Evolutionary conservation across 192 early-diverging fungal species (phyloP).

Genomic region (Thoreauomyces humboldtii): DNA sequence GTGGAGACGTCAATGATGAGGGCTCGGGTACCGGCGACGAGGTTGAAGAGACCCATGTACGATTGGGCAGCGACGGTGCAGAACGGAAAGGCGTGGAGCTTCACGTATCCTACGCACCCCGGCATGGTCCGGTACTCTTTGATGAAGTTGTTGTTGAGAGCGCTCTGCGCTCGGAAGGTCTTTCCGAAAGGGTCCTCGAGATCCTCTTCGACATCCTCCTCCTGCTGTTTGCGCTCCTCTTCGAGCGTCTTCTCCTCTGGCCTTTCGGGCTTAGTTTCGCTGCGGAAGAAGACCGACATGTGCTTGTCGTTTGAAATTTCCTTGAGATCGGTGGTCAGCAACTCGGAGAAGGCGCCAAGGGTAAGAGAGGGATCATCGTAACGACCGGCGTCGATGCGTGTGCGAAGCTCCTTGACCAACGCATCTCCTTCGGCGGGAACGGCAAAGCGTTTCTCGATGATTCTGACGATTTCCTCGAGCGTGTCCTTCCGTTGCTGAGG

Average conservation of each 20-base stretch:
- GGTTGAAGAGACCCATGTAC: neutral
- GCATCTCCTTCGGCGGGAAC: neutral
- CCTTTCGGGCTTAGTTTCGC: neutral
- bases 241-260: neutral
- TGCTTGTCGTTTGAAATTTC: neutral
- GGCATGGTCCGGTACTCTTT: neutral
- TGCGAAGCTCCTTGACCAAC: neutral
- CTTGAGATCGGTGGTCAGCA: neutral
- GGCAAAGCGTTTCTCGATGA: slow-evolving; percentile 1
- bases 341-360: neutral
- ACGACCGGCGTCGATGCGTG: neutral
- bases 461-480: neutral
- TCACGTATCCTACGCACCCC: neutral
- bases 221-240: neutral
- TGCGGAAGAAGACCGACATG: neutral
- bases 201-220: neutral
- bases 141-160: neutral
- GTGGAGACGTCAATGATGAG: neutral
- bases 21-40: neutral
- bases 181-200: neutral
- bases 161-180: neutral
- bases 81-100: neutral
- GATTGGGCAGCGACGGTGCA: neutral
- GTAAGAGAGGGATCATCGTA: neutral
- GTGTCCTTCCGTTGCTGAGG: neutral